Percentiles rank a stretch among this genome's conserved stretches.
Conservation (phyloP, 2,329 filamentous ascomycete species). For the Colletotrichum cuscutae region DNA sequence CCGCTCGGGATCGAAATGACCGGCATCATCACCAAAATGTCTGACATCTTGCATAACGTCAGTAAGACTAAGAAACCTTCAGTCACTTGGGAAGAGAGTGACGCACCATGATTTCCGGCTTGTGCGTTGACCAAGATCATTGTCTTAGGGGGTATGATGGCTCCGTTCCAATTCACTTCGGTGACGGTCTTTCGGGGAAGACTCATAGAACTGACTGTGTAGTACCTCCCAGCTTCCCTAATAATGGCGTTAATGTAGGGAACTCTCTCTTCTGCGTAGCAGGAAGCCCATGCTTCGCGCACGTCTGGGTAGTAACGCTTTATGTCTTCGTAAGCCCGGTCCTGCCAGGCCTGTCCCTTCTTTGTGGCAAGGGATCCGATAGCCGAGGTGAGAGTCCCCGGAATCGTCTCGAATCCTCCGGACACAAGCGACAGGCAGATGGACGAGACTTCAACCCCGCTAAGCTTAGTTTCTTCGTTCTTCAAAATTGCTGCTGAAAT, state of each 20-base stretch:
- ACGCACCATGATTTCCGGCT: slow-evolving; percentile 50
- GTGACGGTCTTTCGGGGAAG: slow-evolving; percentile 78
- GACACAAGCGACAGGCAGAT: slow-evolving; percentile 87
- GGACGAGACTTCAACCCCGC: slow-evolving; percentile 75
- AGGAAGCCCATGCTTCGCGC: slow-evolving; percentile 76
- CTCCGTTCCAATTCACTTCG: slow-evolving; percentile 75
- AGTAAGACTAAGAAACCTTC: slow-evolving; percentile 42
- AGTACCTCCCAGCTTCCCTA: slow-evolving; percentile 82
- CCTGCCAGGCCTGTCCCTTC: slow-evolving; percentile 76
- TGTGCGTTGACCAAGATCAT: slow-evolving; percentile 74
- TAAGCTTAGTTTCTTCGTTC: slow-evolving; percentile 54
- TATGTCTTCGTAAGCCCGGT: slow-evolving; percentile 76
- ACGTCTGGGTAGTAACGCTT: slow-evolving; percentile 76
- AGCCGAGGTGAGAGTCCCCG: slow-evolving; percentile 82
- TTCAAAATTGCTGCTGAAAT: slow-evolving; percentile 66
- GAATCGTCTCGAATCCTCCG: slow-evolving; percentile 83
- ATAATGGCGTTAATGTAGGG: slow-evolving; percentile 82
- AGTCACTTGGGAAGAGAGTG: not conserved
- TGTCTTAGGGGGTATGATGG: slow-evolving; percentile 77
- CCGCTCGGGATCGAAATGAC: slow-evolving; percentile 75
- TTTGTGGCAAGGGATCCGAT: slow-evolving; percentile 78
- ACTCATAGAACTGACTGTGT: slow-evolving; percentile 82
- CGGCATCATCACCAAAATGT: slow-evolving; percentile 70
- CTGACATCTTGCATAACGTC: slow-evolving; percentile 82
- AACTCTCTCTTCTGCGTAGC: slow-evolving; percentile 78